Conservation (phyloP, 805 yeast genomes). For the Sugiyamaella chiloensis region DNA sequence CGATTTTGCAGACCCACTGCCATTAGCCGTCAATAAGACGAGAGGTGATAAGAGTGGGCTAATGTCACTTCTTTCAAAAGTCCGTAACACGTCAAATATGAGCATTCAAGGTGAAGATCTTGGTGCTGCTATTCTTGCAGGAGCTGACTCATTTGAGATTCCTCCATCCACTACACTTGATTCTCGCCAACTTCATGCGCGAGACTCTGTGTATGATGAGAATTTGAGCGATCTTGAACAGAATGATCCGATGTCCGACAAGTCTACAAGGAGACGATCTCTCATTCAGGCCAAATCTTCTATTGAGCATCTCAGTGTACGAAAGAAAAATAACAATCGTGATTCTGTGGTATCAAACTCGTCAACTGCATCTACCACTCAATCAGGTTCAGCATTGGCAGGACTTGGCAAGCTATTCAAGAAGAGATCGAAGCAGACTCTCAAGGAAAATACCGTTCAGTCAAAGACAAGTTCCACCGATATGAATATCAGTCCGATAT, state of each 20-base stretch:
- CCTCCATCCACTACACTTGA: not conserved
- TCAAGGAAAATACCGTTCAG: not conserved
- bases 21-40: slow-evolving; percentile 10
- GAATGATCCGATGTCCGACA: not conserved
- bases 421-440: slow-evolving; percentile 15
- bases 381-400: slow-evolving; percentile 10
- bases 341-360: slow-evolving; percentile 6
- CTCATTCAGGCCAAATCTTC: slow-evolving; percentile 24
- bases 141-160: not conserved
- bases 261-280: slow-evolving; percentile 20
- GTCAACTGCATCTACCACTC: slow-evolving; percentile 6
- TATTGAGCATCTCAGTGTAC: slow-evolving; percentile 19
- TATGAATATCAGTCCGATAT: not conserved
- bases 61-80: slow-evolving; percentile 9
- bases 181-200: not conserved
- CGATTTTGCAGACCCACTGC: not conserved
- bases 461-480: not conserved
- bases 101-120: slow-evolving; percentile 20
- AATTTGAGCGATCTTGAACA: slow-evolving; percentile 3
- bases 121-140: slow-evolving; percentile 15
- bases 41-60: not conserved
- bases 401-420: slow-evolving; percentile 21
- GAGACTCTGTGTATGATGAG: slow-evolving; percentile 2
- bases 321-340: slow-evolving; percentile 9
- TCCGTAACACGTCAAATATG: slow-evolving; percentile 11